phyloP scores from a whole-genome alignment of 495 filamentous ascomycete species.

The Annulohypoxylon stygium region DNA sequence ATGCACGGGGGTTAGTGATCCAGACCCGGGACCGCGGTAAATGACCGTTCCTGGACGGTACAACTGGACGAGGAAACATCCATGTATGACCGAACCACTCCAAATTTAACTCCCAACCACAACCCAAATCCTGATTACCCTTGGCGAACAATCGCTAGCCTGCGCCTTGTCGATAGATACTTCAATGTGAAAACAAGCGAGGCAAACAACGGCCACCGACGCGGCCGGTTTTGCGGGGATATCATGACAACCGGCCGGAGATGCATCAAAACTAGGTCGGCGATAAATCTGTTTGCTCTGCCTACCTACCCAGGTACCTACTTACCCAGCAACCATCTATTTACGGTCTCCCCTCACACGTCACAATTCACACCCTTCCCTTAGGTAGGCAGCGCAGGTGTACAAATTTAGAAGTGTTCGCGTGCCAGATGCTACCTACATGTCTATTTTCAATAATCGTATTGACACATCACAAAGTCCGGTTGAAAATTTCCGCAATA shows the following conservation, averaged over 20 bases:
- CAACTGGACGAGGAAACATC: not conserved
- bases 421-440: not conserved
- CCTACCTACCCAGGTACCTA: not conserved
- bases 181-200: constrained; percentile 8
- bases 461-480: constrained; percentile 15
- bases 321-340: not conserved
- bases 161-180: constrained; percentile 8
- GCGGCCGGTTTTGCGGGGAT: constrained; percentile 36
- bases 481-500: constrained; percentile 1
- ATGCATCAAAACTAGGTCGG: constrained; percentile 6
- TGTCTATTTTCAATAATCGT: constrained; percentile 4
- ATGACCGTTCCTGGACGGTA: not conserved
- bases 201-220: constrained; percentile 38
- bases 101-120: constrained; percentile 9
- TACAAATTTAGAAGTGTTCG: not conserved
- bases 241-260: constrained; percentile 24
- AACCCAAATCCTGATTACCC: not conserved
- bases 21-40: constrained; percentile 22
- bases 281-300: constrained; percentile 29
- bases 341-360: constrained; percentile 11
- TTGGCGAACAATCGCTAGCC: constrained; percentile 15
- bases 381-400: not conserved
- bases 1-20: constrained; percentile 30
- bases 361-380: constrained; percentile 11
- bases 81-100: not conserved